Evolutionary conservation across 2,329 filamentous ascomycete species (phyloP).

Genomic region (Penicillium sp.): DNA sequence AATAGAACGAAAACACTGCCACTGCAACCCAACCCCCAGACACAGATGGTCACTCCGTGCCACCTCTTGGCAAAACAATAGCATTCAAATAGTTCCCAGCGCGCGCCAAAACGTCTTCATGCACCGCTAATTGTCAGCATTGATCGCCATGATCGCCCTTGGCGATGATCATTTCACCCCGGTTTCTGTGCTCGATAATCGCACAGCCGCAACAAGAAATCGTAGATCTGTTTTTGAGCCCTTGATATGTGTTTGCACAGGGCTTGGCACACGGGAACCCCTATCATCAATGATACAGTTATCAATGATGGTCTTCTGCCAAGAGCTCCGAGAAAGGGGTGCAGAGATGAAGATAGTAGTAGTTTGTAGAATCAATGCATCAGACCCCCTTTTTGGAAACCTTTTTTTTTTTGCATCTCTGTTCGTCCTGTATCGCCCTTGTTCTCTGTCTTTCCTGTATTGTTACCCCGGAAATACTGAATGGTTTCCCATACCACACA

Average conservation of each 20-base stretch:
- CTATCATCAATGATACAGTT: constrained; percentile 1
- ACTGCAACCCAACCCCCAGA: constrained; percentile 6
- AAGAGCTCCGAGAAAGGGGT: constrained; percentile 5
- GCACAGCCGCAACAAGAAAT: not conserved
- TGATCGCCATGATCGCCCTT: constrained; percentile 16
- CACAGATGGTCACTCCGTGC: constrained; percentile 6
- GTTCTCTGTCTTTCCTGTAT: constrained; percentile 7
- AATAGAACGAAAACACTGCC: constrained; percentile 3
- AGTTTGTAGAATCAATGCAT: not conserved
- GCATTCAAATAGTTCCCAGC: constrained; percentile 2
- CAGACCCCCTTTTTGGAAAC: constrained; percentile 6
- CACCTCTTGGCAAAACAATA: constrained; percentile 11
- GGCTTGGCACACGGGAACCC: constrained; percentile 3
- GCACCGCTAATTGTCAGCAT: not conserved
- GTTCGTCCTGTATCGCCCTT: not conserved
- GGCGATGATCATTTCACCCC: constrained; percentile 1
- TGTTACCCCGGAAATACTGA: constrained; percentile 2
- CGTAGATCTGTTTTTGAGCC: constrained; percentile 1
- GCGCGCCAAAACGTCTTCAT: constrained; percentile 1
- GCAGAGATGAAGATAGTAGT: not conserved
- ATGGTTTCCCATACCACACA: not conserved
- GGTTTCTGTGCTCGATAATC: constrained; percentile 3
- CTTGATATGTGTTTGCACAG: not conserved
- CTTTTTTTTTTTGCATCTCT: too few relatives aligned
- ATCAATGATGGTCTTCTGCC: constrained; percentile 4